Conservation (phyloP, 2,329 filamentous ascomycete species). For the Pseudocercospora vitis region DNA sequence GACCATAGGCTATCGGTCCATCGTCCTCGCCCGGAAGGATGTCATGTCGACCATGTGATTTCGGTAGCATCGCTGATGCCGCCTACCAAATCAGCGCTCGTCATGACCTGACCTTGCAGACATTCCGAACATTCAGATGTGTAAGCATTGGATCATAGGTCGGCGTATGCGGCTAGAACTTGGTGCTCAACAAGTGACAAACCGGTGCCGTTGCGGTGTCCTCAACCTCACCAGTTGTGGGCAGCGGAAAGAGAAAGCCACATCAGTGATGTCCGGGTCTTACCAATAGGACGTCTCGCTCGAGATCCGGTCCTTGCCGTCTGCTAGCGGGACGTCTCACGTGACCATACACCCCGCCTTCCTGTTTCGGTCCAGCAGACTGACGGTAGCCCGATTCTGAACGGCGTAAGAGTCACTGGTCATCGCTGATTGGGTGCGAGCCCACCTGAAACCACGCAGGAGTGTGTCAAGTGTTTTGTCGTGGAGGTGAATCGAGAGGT, state of each 20-base stretch:
- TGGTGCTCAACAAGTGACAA: not conserved
- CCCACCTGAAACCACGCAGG: constrained; percentile 5
- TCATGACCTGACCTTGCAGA: not conserved
- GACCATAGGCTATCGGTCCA: too few species aligned
- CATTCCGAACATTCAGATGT: not conserved
- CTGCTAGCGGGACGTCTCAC: not conserved
- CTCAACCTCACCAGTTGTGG: not conserved
- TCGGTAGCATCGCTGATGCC: too few species aligned
- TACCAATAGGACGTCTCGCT: not conserved
- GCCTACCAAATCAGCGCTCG: too few species aligned
- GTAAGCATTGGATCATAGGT: not conserved
- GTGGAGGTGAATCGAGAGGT: constrained; percentile 8
- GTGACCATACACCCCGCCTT: not conserved
- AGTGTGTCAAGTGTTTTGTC: constrained; percentile 4
- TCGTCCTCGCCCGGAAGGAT: too few species aligned
- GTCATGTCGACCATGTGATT: too few species aligned
- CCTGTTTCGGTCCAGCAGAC: not conserved
- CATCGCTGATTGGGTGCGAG: constrained; percentile 2
- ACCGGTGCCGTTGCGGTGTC: not conserved
- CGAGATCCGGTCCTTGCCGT: not conserved
- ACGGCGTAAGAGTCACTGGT: not conserved
- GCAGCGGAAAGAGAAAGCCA: not conserved
- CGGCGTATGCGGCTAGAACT: constrained; percentile 3
- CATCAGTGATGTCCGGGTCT: not conserved
- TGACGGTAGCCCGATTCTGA: not conserved